These are phyloP conservation scores for Fusarium temperatum DNA, from an alignment of 2,329 filamentous ascomycete genomes.

Conservation along the genomic window DNA sequence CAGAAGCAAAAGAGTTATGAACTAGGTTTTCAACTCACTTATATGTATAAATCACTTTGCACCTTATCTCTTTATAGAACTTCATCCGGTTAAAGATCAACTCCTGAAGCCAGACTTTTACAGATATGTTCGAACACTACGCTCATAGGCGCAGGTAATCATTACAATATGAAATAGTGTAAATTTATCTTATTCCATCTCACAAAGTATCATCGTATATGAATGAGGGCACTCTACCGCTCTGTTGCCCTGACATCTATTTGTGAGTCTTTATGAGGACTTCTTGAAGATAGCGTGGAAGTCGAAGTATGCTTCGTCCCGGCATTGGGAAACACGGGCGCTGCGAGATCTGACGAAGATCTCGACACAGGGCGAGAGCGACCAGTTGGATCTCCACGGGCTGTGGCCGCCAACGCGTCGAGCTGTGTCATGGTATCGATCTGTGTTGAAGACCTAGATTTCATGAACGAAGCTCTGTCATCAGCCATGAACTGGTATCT, in stretches of 20 bases:
- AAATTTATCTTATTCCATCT: background rate
- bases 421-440: constrained; percentile 81
- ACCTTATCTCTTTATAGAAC: background rate
- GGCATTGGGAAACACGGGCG: background rate
- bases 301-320: background rate
- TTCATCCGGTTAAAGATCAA: background rate
- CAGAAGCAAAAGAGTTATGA: background rate
- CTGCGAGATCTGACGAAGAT: constrained; percentile 8
- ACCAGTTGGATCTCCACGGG: constrained; percentile 72
- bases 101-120: background rate
- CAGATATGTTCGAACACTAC: too few species aligned
- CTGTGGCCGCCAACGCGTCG: constrained; percentile 89
- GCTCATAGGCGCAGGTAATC: background rate
- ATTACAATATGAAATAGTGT: background rate
- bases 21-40: too few species aligned
- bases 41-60: background rate
- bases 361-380: constrained; percentile 10
- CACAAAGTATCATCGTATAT: too few species aligned
- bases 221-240: background rate
- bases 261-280: constrained; percentile 12
- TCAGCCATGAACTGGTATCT: constrained; percentile 96
- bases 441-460: constrained; percentile 77
- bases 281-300: constrained; percentile 10
- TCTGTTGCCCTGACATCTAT: constrained; percentile 5
- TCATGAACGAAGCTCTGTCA: constrained; percentile 96